phyloP scores from a whole-genome alignment of 352 stramenopile species.

The Pythium aquatile region DNA sequence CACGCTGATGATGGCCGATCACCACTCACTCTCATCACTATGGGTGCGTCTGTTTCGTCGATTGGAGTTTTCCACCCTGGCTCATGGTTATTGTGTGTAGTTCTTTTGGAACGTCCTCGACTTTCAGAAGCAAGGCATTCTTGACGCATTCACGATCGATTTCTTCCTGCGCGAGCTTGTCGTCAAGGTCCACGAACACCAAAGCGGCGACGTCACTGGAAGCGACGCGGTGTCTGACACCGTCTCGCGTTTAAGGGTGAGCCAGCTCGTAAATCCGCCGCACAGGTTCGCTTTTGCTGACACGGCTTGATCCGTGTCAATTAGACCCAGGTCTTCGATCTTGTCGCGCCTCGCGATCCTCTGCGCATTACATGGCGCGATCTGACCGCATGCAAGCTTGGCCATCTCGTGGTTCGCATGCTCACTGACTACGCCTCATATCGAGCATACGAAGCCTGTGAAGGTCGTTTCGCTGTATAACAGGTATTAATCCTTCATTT shows the following conservation, averaged over 20 bases:
- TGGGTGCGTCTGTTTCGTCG: slow-evolving; percentile 29
- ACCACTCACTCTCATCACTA: slow-evolving; percentile 33
- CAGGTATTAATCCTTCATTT: not conserved
- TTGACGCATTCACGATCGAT: slow-evolving; percentile 61
- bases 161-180: slow-evolving; percentile 59
- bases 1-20: slow-evolving; percentile 50
- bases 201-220: slow-evolving; percentile 24
- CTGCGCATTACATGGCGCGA: slow-evolving; percentile 58
- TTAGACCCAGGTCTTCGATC: slow-evolving; percentile 68
- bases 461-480: slow-evolving; percentile 35
- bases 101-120: slow-evolving; percentile 73
- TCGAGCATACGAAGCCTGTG: slow-evolving; percentile 45
- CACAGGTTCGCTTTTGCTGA: too few relatives aligned
- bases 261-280: not conserved
- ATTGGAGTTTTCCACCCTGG: not conserved
- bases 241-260: slow-evolving; percentile 34
- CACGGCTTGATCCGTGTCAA: too few relatives aligned
- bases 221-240: not conserved
- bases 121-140: slow-evolving; percentile 60
- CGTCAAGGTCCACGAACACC: slow-evolving; percentile 38
- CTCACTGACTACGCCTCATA: slow-evolving; percentile 64
- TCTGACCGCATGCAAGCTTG: slow-evolving; percentile 48
- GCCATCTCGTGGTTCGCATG: slow-evolving; percentile 53
- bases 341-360: slow-evolving; percentile 40
- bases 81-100: slow-evolving; percentile 24